phyloP scores from a whole-genome alignment of 2,329 filamentous ascomycete genomes.

The Exserohilum rostratum region DNA sequence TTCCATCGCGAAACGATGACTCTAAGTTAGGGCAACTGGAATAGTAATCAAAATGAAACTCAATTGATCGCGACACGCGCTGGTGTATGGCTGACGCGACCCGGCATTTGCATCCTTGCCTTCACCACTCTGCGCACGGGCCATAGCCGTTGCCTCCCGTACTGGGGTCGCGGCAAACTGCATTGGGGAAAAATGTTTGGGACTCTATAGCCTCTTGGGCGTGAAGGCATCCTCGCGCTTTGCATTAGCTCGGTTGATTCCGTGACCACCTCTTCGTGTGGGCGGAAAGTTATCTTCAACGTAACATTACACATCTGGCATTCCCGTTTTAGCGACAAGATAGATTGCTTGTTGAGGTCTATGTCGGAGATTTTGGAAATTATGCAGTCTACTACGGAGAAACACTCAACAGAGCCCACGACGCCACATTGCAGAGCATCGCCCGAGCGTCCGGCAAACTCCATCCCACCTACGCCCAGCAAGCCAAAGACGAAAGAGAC shows the following conservation, averaged over 20 bases:
- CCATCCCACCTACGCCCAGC: background rate
- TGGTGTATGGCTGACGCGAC: background rate
- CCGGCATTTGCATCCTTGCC: background rate
- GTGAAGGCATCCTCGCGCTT: background rate
- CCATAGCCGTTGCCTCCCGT: background rate
- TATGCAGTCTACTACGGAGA: background rate
- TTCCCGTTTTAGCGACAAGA: too few relatives aligned
- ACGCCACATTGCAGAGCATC: conserved; percentile 1
- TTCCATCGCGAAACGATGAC: background rate
- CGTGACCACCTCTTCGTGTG: too few relatives aligned
- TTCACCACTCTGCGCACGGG: background rate
- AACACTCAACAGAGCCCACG: background rate
- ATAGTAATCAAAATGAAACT: background rate
- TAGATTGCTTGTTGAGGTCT: too few relatives aligned
- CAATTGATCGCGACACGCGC: background rate
- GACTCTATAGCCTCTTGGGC: background rate
- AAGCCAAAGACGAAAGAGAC: conserved; percentile 1
- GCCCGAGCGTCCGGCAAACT: background rate
- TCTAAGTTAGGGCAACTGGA: background rate
- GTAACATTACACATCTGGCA: too few relatives aligned
- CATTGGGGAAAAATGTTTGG: too few relatives aligned
- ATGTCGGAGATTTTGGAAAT: background rate
- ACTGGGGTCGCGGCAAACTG: background rate
- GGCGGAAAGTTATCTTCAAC: too few relatives aligned
- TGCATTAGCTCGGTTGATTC: too few relatives aligned